Evolutionary conservation across 140 eudicot genomes (phyloP).

Genomic region (Eryngium alpinum): DNA sequence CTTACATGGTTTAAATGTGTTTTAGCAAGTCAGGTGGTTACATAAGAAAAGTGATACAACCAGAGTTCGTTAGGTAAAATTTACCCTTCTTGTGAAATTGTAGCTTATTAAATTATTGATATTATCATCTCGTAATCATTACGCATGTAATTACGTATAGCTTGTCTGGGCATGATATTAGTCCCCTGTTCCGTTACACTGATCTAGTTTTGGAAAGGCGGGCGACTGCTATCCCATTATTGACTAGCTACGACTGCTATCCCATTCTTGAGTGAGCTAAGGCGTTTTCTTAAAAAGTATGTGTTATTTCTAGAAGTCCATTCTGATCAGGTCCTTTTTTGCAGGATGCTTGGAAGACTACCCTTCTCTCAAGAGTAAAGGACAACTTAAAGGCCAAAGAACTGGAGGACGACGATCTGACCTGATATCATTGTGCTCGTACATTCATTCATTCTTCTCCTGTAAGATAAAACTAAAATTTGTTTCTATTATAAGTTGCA

Average conservation of each 20-base stretch:
- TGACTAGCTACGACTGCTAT: no score
- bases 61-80: no score
- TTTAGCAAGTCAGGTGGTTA: no score
- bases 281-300: not conserved
- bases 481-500: not conserved
- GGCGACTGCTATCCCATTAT: no score
- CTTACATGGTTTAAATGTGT: no score
- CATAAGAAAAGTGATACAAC: no score
- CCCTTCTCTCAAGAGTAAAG: conserved; percentile 64
- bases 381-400: conserved; percentile 64
- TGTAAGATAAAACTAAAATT: not conserved
- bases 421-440: conserved; percentile 15
- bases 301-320: not conserved
- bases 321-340: not conserved
- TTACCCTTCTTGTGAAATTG: no score
- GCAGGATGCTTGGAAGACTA: conserved; percentile 72
- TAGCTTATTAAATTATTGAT: no score
- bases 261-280: no score
- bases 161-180: no score
- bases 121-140: no score
- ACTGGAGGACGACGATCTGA: conserved; percentile 71
- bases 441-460: not conserved
- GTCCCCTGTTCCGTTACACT: not conserved
- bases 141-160: no score
- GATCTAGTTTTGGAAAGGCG: not conserved